Evolutionary conservation across 352 stramenopile genomes (phyloP).

Genomic region (Phytophthora megakarya): DNA sequence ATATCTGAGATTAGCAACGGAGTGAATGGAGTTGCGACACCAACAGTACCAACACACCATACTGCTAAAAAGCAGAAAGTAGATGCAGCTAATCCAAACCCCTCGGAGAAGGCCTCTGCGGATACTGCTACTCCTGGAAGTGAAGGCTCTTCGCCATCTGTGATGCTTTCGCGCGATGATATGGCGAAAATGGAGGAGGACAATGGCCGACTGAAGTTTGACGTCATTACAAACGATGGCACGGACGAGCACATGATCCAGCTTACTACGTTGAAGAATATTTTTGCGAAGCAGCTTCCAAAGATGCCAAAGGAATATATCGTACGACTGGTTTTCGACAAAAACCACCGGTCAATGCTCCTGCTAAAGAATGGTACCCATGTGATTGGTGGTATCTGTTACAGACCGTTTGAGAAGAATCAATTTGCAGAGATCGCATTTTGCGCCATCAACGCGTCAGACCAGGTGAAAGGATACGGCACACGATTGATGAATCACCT

Average conservation of each 20-base stretch:
- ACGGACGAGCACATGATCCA: slow-evolving; percentile 87
- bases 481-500: slow-evolving; percentile 99
- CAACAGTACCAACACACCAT: slow-evolving; percentile 15
- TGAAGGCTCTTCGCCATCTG: slow-evolving; percentile 32
- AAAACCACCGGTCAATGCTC: slow-evolving; percentile 93
- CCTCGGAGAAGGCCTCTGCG: slow-evolving; percentile 14
- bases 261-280: slow-evolving; percentile 97
- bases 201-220: slow-evolving; percentile 76
- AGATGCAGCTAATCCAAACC: slow-evolving; percentile 6
- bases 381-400: slow-evolving; percentile 99
- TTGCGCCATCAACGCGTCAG: slow-evolving; percentile 96
- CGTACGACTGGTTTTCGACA: slow-evolving; percentile 98
- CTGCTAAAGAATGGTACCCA: slow-evolving; percentile 90
- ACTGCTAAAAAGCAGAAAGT: slow-evolving; percentile 52
- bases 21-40: not conserved
- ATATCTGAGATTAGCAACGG: slow-evolving; percentile 16
- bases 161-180: slow-evolving; percentile 84
- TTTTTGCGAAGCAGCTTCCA: slow-evolving; percentile 97
- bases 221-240: slow-evolving; percentile 93
- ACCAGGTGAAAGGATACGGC: slow-evolving; percentile 98
- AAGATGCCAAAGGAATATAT: slow-evolving; percentile 99
- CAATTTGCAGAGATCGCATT: slow-evolving; percentile 99
- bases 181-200: slow-evolving; percentile 91
- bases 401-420: slow-evolving; percentile 94
- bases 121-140: not conserved